A percentile compares a stretch with the other conserved stretches of the same genome.
Evolutionary conservation across 1,284 basidiomycete species (phyloP).

Genomic region (Naganishia liquefaciens): DNA sequence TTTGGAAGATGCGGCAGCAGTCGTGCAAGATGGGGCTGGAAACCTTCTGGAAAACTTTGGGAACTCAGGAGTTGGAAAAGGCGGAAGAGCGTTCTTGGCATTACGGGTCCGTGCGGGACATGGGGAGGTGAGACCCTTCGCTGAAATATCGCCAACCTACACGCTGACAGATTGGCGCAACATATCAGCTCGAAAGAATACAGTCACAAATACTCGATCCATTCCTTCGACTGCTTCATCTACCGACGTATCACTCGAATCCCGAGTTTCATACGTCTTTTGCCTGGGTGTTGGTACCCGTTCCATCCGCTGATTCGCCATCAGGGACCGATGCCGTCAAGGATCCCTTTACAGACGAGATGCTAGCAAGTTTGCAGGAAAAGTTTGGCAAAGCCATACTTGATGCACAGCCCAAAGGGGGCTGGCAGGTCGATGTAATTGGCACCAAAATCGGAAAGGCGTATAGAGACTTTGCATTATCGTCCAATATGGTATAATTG

Average conservation of each 20-base stretch:
- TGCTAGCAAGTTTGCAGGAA: conserved; percentile 1
- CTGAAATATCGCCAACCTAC: not conserved
- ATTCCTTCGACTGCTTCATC: conserved; percentile 40
- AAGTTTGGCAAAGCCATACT: conserved; percentile 5
- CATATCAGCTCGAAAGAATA: conserved; percentile 38
- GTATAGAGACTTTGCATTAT: conserved; percentile 1
- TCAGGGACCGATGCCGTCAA: not conserved
- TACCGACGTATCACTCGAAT: conserved; percentile 46
- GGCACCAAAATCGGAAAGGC: conserved; percentile 26
- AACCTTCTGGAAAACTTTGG: conserved; percentile 32
- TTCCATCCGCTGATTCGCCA: not conserved
- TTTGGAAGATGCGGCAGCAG: conserved; percentile 33
- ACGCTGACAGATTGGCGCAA: not conserved
- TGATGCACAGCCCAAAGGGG: conserved; percentile 17
- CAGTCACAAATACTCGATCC: conserved; percentile 42
- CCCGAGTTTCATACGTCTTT: conserved; percentile 52
- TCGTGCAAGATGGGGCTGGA: no score
- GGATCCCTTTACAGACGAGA: conserved; percentile 10
- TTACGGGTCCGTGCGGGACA: conserved; percentile 49
- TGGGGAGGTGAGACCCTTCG: conserved; percentile 37
- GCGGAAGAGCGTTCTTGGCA: conserved; percentile 49
- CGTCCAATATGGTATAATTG: no score
- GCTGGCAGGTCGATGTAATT: conserved; percentile 8
- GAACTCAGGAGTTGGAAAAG: conserved; percentile 39
- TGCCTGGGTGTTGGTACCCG: conserved; percentile 44